phyloP scores from a whole-genome alignment of 2,329 filamentous ascomycete genomes.

The Drechslerella coelobrocha region DNA sequence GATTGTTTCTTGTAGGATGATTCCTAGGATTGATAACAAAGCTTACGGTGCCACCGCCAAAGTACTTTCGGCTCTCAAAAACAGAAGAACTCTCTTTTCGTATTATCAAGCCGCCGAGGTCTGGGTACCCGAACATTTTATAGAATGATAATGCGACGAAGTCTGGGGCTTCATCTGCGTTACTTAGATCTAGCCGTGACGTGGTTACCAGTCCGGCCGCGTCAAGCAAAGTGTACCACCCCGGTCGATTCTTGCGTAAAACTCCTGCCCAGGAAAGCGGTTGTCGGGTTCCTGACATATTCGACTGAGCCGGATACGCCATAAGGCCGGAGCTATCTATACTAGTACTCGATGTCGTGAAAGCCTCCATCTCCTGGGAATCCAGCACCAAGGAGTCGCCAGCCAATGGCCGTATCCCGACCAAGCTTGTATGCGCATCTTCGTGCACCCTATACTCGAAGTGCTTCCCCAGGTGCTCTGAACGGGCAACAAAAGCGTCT shows the following conservation, averaged over 20 bases:
- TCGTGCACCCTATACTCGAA: slow-evolving; percentile 70
- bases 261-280: slow-evolving; percentile 72
- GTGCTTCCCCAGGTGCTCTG: slow-evolving; percentile 54
- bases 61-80: slow-evolving; percentile 69
- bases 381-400: slow-evolving; percentile 70
- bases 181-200: slow-evolving; percentile 73
- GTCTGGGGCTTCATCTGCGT: slow-evolving; percentile 71
- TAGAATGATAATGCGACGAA: slow-evolving; percentile 89
- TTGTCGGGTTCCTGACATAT: slow-evolving; percentile 82
- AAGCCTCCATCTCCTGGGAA: slow-evolving; percentile 69
- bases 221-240: slow-evolving; percentile 75
- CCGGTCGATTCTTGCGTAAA: slow-evolving; percentile 58
- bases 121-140: slow-evolving; percentile 97
- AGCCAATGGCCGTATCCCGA: slow-evolving; percentile 77
- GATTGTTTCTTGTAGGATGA: slow-evolving; percentile 69
- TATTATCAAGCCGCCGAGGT: slow-evolving; percentile 84
- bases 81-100: slow-evolving; percentile 60
- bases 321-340: slow-evolving; percentile 65
- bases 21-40: slow-evolving; percentile 71
- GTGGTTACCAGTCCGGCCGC: slow-evolving; percentile 83
- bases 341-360: slow-evolving; percentile 63
- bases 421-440: slow-evolving; percentile 69
- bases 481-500: slow-evolving; percentile 64
- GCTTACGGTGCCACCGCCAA: slow-evolving; percentile 93
- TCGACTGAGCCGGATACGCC: slow-evolving; percentile 89